Evolutionary conservation across 2,329 filamentous ascomycete species (phyloP).

Genomic region (Pseudophaeomoniella oleicola): DNA sequence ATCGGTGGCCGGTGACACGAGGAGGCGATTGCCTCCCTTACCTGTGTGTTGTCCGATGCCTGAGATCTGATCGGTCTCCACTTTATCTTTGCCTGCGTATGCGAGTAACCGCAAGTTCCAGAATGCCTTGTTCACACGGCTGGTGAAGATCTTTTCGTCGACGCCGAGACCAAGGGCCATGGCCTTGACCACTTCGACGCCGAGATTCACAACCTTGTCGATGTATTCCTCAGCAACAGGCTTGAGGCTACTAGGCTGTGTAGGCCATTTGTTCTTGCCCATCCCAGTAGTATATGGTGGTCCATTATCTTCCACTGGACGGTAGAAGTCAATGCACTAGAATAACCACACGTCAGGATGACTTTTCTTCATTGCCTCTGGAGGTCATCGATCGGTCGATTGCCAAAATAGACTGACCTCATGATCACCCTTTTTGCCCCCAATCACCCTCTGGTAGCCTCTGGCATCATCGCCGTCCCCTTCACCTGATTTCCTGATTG

Average conservation of each 20-base stretch:
- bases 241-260: slow-evolving; percentile 2
- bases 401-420: slow-evolving; percentile 4
- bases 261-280: slow-evolving; percentile 6
- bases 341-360: too few relatives aligned
- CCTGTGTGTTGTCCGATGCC: slow-evolving; percentile 8
- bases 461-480: slow-evolving; percentile 5
- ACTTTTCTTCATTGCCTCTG: too few relatives aligned
- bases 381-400: too few relatives aligned
- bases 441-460: slow-evolving; percentile 4
- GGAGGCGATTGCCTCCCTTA: neutral
- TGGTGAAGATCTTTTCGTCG: slow-evolving; percentile 6
- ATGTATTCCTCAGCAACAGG: slow-evolving; percentile 6
- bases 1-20: too few relatives aligned
- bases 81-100: slow-evolving; percentile 3
- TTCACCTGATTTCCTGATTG: slow-evolving; percentile 3
- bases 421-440: slow-evolving; percentile 3
- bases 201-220: slow-evolving; percentile 3
- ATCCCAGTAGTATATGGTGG: slow-evolving; percentile 5
- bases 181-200: slow-evolving; percentile 4
- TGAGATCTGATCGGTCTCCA: neutral
- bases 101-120: slow-evolving; percentile 9
- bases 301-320: slow-evolving; percentile 3
- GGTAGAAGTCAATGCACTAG: slow-evolving; percentile 6
- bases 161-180: slow-evolving; percentile 7
- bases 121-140: slow-evolving; percentile 6